A percentile compares a stretch with the other conserved stretches of the same genome.
Evolutionary conservation across 352 stramenopile genomes (phyloP).

Genomic region (Hyaloperonospora brassicae): DNA sequence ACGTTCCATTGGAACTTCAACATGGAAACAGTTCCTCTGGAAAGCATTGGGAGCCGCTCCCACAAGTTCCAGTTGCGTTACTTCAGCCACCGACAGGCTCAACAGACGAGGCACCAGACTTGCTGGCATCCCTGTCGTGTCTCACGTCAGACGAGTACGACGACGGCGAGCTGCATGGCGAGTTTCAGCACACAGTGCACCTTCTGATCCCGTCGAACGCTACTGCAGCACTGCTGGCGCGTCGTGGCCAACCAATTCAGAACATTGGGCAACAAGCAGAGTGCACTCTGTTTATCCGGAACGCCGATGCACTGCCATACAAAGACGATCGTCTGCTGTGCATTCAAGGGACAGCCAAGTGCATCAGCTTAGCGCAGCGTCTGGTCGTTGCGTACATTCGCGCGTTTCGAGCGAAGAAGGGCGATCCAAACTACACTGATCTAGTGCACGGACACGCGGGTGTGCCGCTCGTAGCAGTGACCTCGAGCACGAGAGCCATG

Average conservation of each 20-base stretch:
- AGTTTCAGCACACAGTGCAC: constrained; percentile 49
- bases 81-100: too few species aligned
- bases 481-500: constrained; percentile 36
- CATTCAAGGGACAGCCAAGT: constrained; percentile 46
- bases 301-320: constrained; percentile 32
- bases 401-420: constrained; percentile 31
- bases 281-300: constrained; percentile 52
- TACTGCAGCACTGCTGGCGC: constrained; percentile 44
- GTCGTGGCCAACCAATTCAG: constrained; percentile 41
- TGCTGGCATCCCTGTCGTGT: too few species aligned
- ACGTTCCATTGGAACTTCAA: too few species aligned
- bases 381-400: constrained; percentile 54
- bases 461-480: constrained; percentile 27
- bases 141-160: constrained; percentile 44
- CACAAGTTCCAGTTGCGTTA: too few species aligned
- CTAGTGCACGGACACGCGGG: constrained; percentile 21
- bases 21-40: too few species aligned
- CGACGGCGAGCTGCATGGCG: constrained; percentile 43
- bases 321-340: constrained; percentile 50
- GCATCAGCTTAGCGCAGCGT: constrained; percentile 54
- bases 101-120: too few species aligned
- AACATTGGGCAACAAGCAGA: constrained; percentile 34
- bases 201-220: constrained; percentile 55
- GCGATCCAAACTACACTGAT: constrained; percentile 46
- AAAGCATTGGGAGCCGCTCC: too few species aligned